Evolutionary conservation across 345 rosid species (phyloP), one percentile per base, ranked within the genome.

Genomic region (Salix exigua): DNA sequence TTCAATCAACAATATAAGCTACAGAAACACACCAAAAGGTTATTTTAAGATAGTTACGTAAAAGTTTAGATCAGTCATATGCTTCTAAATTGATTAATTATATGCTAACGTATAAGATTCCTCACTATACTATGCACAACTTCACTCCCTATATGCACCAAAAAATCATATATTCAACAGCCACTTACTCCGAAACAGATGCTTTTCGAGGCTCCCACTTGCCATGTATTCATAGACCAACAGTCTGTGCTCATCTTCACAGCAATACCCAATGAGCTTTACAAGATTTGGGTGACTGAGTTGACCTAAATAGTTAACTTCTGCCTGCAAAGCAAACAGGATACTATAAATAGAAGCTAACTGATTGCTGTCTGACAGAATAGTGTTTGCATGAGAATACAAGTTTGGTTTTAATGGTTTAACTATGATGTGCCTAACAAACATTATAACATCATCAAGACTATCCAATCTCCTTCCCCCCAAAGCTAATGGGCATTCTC

Each of bases 261-360:
- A 96, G 82, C 99, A 96, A 76, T 92, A 92, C 13, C 99, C 99
- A 87, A 94, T 92, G 67, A 96, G 99, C 86, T 91, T 96, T 70
- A 94, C 99, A 85, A 96, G 93, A 86, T 94, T 94, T 19, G 90
- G 82, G 81, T 96, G 97, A 82, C 95, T 89, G 21, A 96, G 90
- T 80, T 91, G 97, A 74, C 98, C 99, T 80, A 96, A 82, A 86
- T 94, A 94, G 79, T 92, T 92, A 48, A 96, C 95, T 86, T 96
- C 99, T 58, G 99, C 90, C 99, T 95, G 86, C 80, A 86, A 83
- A 73, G 75, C 51, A 82, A 75, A 78, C 31, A 72, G 61, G 51
- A 31, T 50, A 26, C 62, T 16, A 23, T 50, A 25, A 44, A 78
- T 8, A 21, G 35, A 50, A 25, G 33, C 48, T 11, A 71, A 44